These are phyloP conservation scores for Leishmania guyanensis DNA, from an alignment of 208 protist genomes.

Conservation along the genomic window DNA sequence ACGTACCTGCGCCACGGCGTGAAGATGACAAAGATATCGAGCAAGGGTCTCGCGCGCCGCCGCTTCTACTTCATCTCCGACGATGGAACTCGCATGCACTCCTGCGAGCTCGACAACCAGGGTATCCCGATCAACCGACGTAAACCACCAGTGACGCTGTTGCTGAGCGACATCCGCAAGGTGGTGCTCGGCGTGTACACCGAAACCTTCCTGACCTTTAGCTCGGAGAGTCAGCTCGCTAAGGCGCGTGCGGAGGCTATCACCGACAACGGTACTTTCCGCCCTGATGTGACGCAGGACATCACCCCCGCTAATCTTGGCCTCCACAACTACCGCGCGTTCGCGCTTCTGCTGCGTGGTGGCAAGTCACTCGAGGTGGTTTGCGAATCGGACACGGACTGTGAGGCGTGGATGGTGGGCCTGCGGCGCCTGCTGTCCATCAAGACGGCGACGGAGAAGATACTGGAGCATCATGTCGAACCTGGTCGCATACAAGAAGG, in stretches of 20 bases:
- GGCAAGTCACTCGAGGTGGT: constrained; percentile 91
- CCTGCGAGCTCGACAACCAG: constrained; percentile 85
- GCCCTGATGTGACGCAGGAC: constrained; percentile 72
- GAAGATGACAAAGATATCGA: constrained; percentile 90
- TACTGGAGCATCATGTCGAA: constrained; percentile 51
- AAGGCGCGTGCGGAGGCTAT: constrained; percentile 72
- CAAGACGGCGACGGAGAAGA: constrained; percentile 59
- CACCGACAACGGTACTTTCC: constrained; percentile 81
- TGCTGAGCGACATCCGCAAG: constrained; percentile 83
- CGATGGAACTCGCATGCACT: constrained; percentile 86
- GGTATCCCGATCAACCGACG: constrained; percentile 77
- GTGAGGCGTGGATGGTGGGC: constrained; percentile 87
- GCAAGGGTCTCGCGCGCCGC: constrained; percentile 67
- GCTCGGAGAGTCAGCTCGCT: constrained; percentile 66
- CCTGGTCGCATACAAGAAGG: constrained; percentile 7
- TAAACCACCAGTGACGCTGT: constrained; percentile 87
- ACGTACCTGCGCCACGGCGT: constrained; percentile 85
- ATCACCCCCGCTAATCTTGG: constrained; percentile 82
- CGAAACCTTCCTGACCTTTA: constrained; percentile 75
- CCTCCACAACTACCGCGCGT: constrained; percentile 87
- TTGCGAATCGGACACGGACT: constrained; percentile 90
- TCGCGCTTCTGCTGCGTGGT: constrained; percentile 76
- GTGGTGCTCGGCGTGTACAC: constrained; percentile 88
- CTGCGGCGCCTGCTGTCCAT: constrained; percentile 83
- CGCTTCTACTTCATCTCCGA: constrained; percentile 92